Evolutionary conservation across 2,329 filamentous ascomycete genomes (phyloP), one percentile per base, ranked within the genome.

Genomic region (Alternaria sp.): DNA sequence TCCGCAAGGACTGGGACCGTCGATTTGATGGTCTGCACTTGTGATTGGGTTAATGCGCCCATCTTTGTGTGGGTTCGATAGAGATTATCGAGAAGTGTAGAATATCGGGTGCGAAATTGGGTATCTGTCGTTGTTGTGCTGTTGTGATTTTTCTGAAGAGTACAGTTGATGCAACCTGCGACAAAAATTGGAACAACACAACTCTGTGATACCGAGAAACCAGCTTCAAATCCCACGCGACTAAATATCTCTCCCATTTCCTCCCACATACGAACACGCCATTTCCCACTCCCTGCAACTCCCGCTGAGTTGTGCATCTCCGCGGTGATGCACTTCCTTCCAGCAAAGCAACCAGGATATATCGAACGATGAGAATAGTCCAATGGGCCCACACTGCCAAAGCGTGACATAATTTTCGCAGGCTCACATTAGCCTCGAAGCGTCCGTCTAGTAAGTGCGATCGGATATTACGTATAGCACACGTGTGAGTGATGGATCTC

Each of bases 1-100:
- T 89, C 84, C 21, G 85, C 85, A 4, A 93, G 85, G 32, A 90
- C 85, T 3, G 91, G 91, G 62, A 92, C 87, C 6, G 91, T 93
- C 55, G 88, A 85, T 78, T 89, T 90, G 79, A 93, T 88, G 73
- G 90, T 85, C 55, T 85, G 81, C 61, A 86, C 83, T 81, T 93
- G 90, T 52, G 85, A 82, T 25, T 85, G 81, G 11, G 89, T 89
- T 62, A 93, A 81, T 61, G 86, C 32, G 26, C 71, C 63, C 76
- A 79, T 79, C 28, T 17, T 43, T 21, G 26, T 15, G 11, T 10
- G 21, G 7, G 15, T 5, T 46, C 9, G n/a, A 11, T 40, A 1
- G n/a, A 17, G 36, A 40, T 17, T 17, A 11, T 40, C n/a, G 11
- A 9, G 5, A 4, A 17, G 36, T 40, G 5, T 10, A 5, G 9